Percentiles rank a stretch among this genome's conserved stretches.
These are phyloP conservation scores for Euphorbia celastroides DNA, from an alignment of 441 rosid species.

Conservation along the genomic window DNA sequence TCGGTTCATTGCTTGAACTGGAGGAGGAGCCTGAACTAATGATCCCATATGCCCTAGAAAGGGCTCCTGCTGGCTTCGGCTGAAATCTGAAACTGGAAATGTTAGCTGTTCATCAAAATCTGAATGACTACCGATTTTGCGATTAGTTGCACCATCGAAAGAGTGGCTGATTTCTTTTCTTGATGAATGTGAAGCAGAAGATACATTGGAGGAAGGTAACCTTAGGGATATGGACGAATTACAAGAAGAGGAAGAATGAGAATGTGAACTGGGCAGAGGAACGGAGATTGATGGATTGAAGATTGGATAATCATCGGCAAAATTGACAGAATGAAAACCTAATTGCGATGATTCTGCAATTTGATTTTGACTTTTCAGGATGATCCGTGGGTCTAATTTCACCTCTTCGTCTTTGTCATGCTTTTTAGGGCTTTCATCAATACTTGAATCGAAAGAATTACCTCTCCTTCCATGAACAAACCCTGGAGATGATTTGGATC, in stretches of 20 bases:
- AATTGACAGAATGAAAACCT: not conserved
- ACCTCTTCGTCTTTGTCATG: constrained; percentile 3
- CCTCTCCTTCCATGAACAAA: constrained; percentile 10
- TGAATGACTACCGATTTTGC: not conserved
- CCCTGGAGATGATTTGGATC: constrained; percentile 13
- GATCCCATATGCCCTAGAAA: constrained; percentile 10
- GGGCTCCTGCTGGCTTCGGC: constrained; percentile 21
- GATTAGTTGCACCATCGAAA: not conserved
- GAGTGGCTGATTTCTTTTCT: not conserved
- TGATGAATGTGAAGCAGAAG: constrained; percentile 27
- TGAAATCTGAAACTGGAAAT: constrained; percentile 33
- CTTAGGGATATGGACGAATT: not conserved
- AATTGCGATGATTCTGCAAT: not conserved
- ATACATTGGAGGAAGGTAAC: constrained; percentile 13
- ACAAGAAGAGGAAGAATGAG: not conserved
- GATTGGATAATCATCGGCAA: not conserved
- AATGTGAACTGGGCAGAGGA: not conserved
- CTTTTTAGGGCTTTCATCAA: not conserved
- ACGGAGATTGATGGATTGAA: not conserved
- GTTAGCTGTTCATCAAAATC: constrained; percentile 17
- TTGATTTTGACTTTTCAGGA: constrained; percentile 1
- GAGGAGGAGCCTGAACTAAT: constrained; percentile 46
- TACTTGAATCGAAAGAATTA: not conserved
- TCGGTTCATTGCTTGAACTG: constrained; percentile 63
- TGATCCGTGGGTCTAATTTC: constrained; percentile 7